A percentile compares a stretch with the other conserved stretches of the same genome.
Evolutionary conservation across 2,329 filamentous ascomycete genomes (phyloP).

Genomic region (Arthroderma sp.): DNA sequence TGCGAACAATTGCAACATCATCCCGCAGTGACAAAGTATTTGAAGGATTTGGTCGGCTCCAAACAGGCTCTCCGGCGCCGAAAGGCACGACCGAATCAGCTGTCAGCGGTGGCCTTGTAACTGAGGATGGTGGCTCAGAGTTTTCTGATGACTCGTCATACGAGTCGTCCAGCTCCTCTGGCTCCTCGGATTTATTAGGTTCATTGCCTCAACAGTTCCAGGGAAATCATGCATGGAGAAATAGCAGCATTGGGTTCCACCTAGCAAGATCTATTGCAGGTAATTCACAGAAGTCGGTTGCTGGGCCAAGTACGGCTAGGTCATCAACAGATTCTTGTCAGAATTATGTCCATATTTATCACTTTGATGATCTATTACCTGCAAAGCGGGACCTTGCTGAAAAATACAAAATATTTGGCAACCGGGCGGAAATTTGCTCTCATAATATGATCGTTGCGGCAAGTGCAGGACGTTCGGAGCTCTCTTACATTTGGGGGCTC

Average conservation of each 20-base stretch:
- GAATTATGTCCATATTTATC: constrained; percentile 62
- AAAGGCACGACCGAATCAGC: constrained; percentile 36
- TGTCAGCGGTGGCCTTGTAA: constrained; percentile 30
- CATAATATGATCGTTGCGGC: constrained; percentile 72
- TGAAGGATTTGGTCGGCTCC: constrained; percentile 51
- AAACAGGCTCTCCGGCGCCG: constrained; percentile 39
- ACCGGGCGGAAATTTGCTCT: constrained; percentile 66
- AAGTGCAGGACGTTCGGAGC: constrained; percentile 55
- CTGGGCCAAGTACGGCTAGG: constrained; percentile 43
- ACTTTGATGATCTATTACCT: constrained; percentile 59
- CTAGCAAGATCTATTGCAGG: constrained; percentile 37
- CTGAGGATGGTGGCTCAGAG: constrained; percentile 35
- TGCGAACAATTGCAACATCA: constrained; percentile 38
- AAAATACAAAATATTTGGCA: constrained; percentile 73
- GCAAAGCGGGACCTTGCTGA: constrained; percentile 65
- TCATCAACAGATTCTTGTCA: constrained; percentile 38
- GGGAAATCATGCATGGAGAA: constrained; percentile 42
- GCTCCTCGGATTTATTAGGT: constrained; percentile 34
- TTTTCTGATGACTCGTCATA: constrained; percentile 44
- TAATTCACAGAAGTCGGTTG: constrained; percentile 41
- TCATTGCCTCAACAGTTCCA: constrained; percentile 39
- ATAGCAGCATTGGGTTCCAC: constrained; percentile 44
- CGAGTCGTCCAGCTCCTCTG: constrained; percentile 45
- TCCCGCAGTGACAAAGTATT: constrained; percentile 44
- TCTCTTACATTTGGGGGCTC: constrained; percentile 75